Evolutionary conservation across 352 stramenopile species (phyloP), one percentile per base, ranked within the genome.

Genomic region (Albugo candida): DNA sequence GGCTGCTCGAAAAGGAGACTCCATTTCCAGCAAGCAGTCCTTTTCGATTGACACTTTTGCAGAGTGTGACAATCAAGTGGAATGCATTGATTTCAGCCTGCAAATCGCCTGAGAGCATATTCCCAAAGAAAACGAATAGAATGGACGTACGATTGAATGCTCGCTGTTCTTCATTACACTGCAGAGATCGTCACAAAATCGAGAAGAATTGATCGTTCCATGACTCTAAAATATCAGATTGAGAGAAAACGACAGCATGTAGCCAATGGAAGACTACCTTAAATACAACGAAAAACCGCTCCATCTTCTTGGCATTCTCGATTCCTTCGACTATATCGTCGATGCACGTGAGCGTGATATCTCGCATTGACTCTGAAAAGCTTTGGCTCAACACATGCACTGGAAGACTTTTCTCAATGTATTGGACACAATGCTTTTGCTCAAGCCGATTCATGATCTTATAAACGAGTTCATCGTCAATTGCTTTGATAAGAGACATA

Each of bases 361-460:
- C 58, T 14, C 49, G 49, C 11, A 62, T 31, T 3, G 24, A 31
- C 24, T 31, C 24, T 31, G 24, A 31, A 10, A 31, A 10, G 24
- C 14, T 14, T 47, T 17, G 14, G n/a, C 14, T 18, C 4, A 35
- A 35, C 35, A 21, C 31, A 18, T 31, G 24, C 20, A 2, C 48
- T 14, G 11, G 56, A 31, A 13, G n/a, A 35, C 5, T 48, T 13
- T 24, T 40, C 53, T 27, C 18, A 31, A 19, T 57, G 39, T 51
- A 24, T 63, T 44, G 37, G 24, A 31, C 8, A 8, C 43, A 55
- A 5, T 64, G 59, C 34, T 71, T 55, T 1, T 54, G 52, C 48
- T 86, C 72, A 53, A 83, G 81, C 16, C 66, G 57, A 39, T 50
- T 62, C 74, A 87, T 83, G 41, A 91, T 65, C 19, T 75, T 81